Evolutionary conservation across 1,284 basidiomycete species (phyloP).

Genomic region (Heterobasidion occidentale): DNA sequence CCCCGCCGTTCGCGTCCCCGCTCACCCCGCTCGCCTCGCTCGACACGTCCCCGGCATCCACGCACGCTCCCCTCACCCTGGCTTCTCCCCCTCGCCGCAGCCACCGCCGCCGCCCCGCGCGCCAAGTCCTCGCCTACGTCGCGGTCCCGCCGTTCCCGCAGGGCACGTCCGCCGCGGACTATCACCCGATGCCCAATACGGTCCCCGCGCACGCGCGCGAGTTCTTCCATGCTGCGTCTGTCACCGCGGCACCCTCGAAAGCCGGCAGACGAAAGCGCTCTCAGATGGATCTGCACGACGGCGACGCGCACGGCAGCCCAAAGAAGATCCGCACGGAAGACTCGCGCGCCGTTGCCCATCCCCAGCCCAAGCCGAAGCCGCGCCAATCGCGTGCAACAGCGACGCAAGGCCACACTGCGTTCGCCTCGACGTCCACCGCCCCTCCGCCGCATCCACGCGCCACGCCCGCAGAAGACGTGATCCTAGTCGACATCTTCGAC

Average conservation of each 20-base stretch:
- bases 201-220: background rate
- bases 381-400: no score
- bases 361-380: no score
- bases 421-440: background rate
- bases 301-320: background rate
- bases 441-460: no score
- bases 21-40: no score
- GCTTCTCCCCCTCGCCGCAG: background rate
- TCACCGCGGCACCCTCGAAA: background rate
- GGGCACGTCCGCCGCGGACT: conserved; percentile 2
- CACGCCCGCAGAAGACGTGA: background rate
- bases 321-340: background rate
- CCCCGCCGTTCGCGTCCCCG: no score
- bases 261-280: background rate
- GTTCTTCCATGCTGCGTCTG: no score
- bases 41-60: background rate
- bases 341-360: no score
- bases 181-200: background rate
- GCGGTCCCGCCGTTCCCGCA: conserved; percentile 6
- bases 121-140: conserved; percentile 3
- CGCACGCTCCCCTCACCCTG: background rate
- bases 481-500: no score
- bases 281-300: background rate
- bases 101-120: background rate
- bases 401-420: background rate